Base-by-base conservation (phyloP, 2,329 filamentous ascomycete species). In the Chaetomiaceae sp. region DNA sequence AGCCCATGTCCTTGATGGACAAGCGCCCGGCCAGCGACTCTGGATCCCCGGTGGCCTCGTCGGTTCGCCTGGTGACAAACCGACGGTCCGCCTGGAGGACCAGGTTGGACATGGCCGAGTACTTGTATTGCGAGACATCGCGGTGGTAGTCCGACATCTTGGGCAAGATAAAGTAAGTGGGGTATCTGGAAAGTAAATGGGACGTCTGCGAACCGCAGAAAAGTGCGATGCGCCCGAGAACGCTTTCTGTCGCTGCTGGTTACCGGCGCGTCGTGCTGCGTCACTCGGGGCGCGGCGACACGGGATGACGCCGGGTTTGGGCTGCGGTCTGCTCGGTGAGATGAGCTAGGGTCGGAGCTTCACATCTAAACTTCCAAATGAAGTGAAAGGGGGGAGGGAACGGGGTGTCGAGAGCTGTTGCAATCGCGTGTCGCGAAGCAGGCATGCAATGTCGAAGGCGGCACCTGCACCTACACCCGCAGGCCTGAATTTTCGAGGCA, bases 71-170 rank as follows among this genome's bases (percentile, higher is more conserved):
- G 55, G 88, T 88, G 60, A 95, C 85, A 66, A 98, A 97, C 60
- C 93, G 85, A 72, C 90, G 85, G 75, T 98, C 93, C 73, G 89
- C 90, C 86, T 98, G 93, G 81, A 98, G 88, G 65, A 98, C 93
- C 88, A 98, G 85, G 82, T 98, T 98, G 73, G 93, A 98, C 93
- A 98, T 97, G 68, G 88, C 89, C 82, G 89, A 89, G 80, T 96
- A 95, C 71, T 96, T 96, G 79, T 95, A 96, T 71, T 95, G 90
- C 69, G 88, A 90, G 62, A 95, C 86, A 84, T 93, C 81, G 69
- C 79, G 80, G 62, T 83, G 75, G 67, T 80, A 75, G 67, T 83
- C 86, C 68, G 85, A 77, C 87, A 91, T 90, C 48, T 65, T 76
- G 66, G 56, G 62, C 61, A 24, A 9, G 6, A 24, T 5, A 9